Conservation (phyloP, 1,139 yeast species). For the Protomyces inundatus region DNA sequence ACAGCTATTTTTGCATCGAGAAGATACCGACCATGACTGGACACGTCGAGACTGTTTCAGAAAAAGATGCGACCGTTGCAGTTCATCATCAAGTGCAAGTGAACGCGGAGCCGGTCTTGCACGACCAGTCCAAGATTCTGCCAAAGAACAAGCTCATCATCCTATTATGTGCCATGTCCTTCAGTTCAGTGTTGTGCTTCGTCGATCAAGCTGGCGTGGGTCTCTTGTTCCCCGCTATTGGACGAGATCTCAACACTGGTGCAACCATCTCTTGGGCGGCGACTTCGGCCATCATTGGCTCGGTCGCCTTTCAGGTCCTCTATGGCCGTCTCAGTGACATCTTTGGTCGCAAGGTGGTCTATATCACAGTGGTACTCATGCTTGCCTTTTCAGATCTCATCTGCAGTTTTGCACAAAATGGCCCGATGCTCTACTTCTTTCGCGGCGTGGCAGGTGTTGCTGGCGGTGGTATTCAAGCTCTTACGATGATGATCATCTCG, state of each 20-base stretch:
- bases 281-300: constrained; percentile 30
- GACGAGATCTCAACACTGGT: constrained; percentile 24
- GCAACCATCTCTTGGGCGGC: constrained; percentile 29
- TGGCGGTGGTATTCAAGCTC: constrained; percentile 48
- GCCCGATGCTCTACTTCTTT: constrained; percentile 45
- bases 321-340: constrained; percentile 53
- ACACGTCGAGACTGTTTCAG: no score
- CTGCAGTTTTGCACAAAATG: constrained; percentile 44
- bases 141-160: constrained; percentile 24
- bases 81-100: no score
- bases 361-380: constrained; percentile 45
- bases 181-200: constrained; percentile 20
- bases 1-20: no score
- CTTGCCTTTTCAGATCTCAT: constrained; percentile 45
- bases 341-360: constrained; percentile 47
- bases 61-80: no score
- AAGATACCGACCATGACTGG: no score
- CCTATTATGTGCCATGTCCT: constrained; percentile 24
- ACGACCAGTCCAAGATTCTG: constrained; percentile 27
- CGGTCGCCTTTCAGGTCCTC: constrained; percentile 34
- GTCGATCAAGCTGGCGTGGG: constrained; percentile 29
- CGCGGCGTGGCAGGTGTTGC: constrained; percentile 52
- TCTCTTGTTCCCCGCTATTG: constrained; percentile 28
- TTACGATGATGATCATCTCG: constrained; percentile 47
- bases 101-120: background rate